Evolutionary conservation across 176 grass and related monocot species (phyloP).

Genomic region (Carex littledalei): DNA sequence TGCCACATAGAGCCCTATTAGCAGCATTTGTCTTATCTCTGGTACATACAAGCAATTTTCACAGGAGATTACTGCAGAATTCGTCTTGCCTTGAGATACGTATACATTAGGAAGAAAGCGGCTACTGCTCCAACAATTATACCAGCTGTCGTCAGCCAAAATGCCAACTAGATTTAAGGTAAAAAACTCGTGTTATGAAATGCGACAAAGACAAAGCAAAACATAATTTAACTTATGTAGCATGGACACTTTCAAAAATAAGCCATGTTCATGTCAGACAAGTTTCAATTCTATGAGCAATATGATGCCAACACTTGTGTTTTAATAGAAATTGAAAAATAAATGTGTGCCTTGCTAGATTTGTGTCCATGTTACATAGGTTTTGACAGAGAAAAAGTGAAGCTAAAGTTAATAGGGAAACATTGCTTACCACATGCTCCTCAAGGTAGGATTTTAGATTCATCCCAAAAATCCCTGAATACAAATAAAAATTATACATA

Average conservation of each 20-base stretch:
- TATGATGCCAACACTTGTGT: background rate
- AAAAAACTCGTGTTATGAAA: slow-evolving; percentile 2
- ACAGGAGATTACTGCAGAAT: slow-evolving; percentile 46
- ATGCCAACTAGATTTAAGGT: slow-evolving; percentile 59
- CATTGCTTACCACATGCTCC: slow-evolving; percentile 55
- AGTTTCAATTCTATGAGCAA: background rate
- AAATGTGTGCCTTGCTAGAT: background rate
- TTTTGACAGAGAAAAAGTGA: slow-evolving; percentile 4
- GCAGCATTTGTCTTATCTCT: background rate
- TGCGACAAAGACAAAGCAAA: slow-evolving; percentile 1
- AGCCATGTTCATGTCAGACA: background rate
- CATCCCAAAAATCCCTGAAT: slow-evolving; percentile 96
- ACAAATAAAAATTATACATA: background rate
- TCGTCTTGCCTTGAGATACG: slow-evolving; percentile 70
- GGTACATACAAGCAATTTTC: background rate
- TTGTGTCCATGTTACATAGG: background rate
- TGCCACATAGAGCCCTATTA: background rate
- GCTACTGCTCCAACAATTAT: slow-evolving; percentile 76
- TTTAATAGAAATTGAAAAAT: background rate
- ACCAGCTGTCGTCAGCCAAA: slow-evolving; percentile 82
- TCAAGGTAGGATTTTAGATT: slow-evolving; percentile 88
- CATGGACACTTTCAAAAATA: background rate
- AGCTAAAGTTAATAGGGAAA: slow-evolving; percentile 8
- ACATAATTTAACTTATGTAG: slow-evolving; percentile 17
- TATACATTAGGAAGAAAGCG: slow-evolving; percentile 77